Evolutionary conservation across 345 rosid genomes (phyloP).

Genomic region (Hibiscus tridactylites): DNA sequence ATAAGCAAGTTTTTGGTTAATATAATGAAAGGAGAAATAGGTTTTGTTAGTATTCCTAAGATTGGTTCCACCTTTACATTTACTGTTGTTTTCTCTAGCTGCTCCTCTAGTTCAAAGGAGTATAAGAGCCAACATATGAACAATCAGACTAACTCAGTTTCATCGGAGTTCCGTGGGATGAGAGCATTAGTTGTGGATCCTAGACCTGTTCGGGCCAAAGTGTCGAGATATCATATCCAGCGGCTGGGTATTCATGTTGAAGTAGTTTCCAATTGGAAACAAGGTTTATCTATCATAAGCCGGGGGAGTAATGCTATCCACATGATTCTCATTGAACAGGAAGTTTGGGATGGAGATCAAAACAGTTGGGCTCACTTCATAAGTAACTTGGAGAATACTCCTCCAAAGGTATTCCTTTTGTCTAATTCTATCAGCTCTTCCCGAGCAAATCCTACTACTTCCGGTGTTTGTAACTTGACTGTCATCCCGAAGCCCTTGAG

Average conservation of each 20-base stretch:
- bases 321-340: slow-evolving; percentile 73
- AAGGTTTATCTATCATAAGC: slow-evolving; percentile 32
- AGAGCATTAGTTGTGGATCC: slow-evolving; percentile 70
- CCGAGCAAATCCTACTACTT: slow-evolving; percentile 17
- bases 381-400: slow-evolving; percentile 25
- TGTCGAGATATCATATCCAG: slow-evolving; percentile 73
- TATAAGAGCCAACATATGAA: slow-evolving; percentile 37
- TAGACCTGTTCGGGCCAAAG: slow-evolving; percentile 61
- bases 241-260: slow-evolving; percentile 66
- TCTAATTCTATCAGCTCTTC: slow-evolving; percentile 44
- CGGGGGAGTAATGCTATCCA: slow-evolving; percentile 26
- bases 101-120: slow-evolving; percentile 34
- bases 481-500: slow-evolving; percentile 78
- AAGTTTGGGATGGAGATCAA: slow-evolving; percentile 65
- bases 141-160: slow-evolving; percentile 24
- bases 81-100: slow-evolving; percentile 64
- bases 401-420: slow-evolving; percentile 54
- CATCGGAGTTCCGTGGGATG: slow-evolving; percentile 62
- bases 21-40: slow-evolving; percentile 89
- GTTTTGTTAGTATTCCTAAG: slow-evolving; percentile 69
- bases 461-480: slow-evolving; percentile 27
- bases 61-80: slow-evolving; percentile 89
- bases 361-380: slow-evolving; percentile 33
- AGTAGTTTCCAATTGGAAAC: slow-evolving; percentile 42
- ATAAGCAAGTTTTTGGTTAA: slow-evolving; percentile 89